Conservation (phyloP, 495 filamentous ascomycete species). For the Penicillium paradoxum region DNA sequence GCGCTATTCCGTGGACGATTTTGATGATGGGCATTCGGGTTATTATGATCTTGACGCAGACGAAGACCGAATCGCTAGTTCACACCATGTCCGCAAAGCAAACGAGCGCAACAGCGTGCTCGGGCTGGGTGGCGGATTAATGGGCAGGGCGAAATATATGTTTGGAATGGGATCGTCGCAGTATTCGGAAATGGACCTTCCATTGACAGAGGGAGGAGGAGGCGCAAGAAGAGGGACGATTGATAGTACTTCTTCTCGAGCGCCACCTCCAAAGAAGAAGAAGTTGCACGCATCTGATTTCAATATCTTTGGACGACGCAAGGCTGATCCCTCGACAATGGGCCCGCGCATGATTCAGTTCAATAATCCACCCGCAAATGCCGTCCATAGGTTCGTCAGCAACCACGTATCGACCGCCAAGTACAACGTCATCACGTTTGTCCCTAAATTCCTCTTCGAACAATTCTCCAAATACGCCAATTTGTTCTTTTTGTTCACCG, state of each 20-base stretch:
- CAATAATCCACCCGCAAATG: constrained; percentile 95
- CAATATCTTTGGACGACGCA: constrained; percentile 85
- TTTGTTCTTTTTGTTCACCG: constrained; percentile 98
- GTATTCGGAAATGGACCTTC: constrained; percentile 97
- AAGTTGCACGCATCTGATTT: constrained; percentile 67
- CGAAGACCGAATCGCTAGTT: constrained; percentile 54
- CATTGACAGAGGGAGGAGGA: constrained; percentile 75
- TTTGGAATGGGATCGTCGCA: constrained; percentile 83
- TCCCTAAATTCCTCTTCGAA: constrained; percentile 97
- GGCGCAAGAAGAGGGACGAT: constrained; percentile 47
- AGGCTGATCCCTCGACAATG: constrained; percentile 80
- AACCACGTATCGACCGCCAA: constrained; percentile 98
- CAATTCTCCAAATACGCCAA: constrained; percentile 99
- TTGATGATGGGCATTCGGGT: constrained; percentile 68
- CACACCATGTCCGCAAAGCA: constrained; percentile 50
- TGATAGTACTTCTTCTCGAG: constrained; percentile 30
- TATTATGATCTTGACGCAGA: constrained; percentile 53
- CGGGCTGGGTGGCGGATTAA: constrained; percentile 75
- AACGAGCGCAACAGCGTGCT: constrained; percentile 83
- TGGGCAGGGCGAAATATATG: constrained; percentile 83
- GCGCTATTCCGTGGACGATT: constrained; percentile 80
- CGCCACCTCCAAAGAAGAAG: constrained; percentile 40
- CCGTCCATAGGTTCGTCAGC: constrained; percentile 80
- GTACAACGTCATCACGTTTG: constrained; percentile 92
- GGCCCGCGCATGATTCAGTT: constrained; percentile 92